Evolutionary conservation across 345 rosid species (phyloP).

Genomic region (Barbarea vulgaris): DNA sequence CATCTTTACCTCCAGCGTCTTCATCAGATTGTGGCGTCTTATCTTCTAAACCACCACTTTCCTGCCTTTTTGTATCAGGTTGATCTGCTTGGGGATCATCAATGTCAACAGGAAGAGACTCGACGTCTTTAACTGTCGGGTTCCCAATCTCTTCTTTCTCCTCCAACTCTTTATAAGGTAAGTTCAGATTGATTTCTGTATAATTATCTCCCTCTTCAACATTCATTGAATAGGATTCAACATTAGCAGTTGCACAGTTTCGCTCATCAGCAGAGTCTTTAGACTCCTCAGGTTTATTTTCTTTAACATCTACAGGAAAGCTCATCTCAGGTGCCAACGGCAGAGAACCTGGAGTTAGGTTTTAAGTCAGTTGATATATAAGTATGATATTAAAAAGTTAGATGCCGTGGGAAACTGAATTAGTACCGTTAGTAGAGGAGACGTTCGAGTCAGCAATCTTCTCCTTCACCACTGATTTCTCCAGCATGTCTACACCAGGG

Average conservation of each 20-base stretch:
- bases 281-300: slow-evolving; percentile 25
- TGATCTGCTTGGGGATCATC: slow-evolving; percentile 17
- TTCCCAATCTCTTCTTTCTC: slow-evolving; percentile 19
- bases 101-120: slow-evolving; percentile 3
- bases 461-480: slow-evolving; percentile 56
- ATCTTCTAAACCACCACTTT: slow-evolving; percentile 14
- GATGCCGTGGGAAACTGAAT: not conserved
- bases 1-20: not conserved
- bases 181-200: slow-evolving; percentile 8
- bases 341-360: slow-evolving; percentile 39
- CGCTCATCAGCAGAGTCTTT: slow-evolving; percentile 18
- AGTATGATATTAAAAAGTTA: not conserved
- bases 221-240: slow-evolving; percentile 30
- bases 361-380: slow-evolving; percentile 8
- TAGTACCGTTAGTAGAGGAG: slow-evolving; percentile 44
- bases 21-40: not conserved
- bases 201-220: not conserved
- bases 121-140: not conserved
- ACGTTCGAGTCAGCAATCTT: slow-evolving; percentile 34
- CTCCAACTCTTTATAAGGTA: not conserved
- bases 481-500: slow-evolving; percentile 90
- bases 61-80: slow-evolving; percentile 13
- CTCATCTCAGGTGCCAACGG: slow-evolving; percentile 35
- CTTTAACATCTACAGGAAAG: slow-evolving; percentile 16
- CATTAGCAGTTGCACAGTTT: slow-evolving; percentile 38